phyloP scores from a whole-genome alignment of 331 rosid genomes.

The Prunus yedoensis region DNA sequence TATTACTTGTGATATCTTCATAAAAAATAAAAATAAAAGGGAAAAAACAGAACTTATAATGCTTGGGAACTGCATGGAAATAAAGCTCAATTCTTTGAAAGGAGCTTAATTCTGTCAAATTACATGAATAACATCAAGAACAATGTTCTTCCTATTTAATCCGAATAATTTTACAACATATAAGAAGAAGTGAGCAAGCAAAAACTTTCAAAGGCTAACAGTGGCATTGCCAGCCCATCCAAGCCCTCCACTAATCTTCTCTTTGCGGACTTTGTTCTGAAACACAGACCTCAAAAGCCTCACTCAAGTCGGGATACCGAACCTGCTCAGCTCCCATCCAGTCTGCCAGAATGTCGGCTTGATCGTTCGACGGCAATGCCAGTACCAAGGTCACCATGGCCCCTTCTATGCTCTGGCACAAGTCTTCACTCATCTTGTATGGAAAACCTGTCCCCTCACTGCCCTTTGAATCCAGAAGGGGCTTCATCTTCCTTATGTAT shows the following conservation, averaged over 20 bases:
- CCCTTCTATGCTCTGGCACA: constrained; percentile 82
- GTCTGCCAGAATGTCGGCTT: constrained; percentile 84
- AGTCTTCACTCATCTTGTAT: constrained; percentile 67
- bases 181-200: neutral
- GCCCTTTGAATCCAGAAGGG: constrained; percentile 60
- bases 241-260: constrained; percentile 75
- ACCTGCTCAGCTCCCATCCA: constrained; percentile 67
- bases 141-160: neutral
- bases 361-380: constrained; percentile 86
- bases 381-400: constrained; percentile 68
- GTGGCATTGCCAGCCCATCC: constrained; percentile 39
- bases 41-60: neutral
- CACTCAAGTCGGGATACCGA: constrained; percentile 78
- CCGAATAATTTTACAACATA: neutral
- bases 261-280: constrained; percentile 84
- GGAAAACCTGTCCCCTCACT: constrained; percentile 50
- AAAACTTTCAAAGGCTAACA: constrained; percentile 28
- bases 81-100: constrained; percentile 5
- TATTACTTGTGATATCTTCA: neutral
- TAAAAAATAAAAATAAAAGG: neutral
- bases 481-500: constrained; percentile 77
- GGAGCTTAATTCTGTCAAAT: constrained; percentile 3
- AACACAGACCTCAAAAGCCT: constrained; percentile 93
- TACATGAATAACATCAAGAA: constrained; percentile 1
- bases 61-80: neutral